Conservation (phyloP, 139 green algal genomes). For the Diplosphaera chodatii region DNA sequence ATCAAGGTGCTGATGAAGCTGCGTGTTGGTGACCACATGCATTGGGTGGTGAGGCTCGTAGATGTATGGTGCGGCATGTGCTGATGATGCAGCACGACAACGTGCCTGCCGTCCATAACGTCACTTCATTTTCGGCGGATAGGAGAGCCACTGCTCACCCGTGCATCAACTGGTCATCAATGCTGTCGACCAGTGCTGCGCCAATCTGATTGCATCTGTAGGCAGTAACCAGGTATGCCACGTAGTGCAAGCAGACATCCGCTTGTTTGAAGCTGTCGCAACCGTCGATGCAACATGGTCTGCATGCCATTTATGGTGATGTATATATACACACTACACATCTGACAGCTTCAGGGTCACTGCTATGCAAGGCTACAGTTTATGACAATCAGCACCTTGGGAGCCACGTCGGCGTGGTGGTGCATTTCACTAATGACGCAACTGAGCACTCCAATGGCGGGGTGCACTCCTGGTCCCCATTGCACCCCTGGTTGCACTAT, state of each 20-base stretch:
- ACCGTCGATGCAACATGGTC: too few species aligned
- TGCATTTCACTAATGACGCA: constrained; percentile 49
- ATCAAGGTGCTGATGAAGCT: constrained; percentile 47
- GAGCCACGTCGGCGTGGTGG: constrained; percentile 50
- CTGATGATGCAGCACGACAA: too few species aligned
- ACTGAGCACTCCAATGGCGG: constrained; percentile 33
- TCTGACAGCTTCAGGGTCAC: too few species aligned
- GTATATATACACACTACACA: too few species aligned
- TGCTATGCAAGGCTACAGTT: constrained; percentile 53
- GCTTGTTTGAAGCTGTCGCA: too few species aligned
- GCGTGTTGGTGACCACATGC: too few species aligned
- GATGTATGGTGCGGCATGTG: background rate
- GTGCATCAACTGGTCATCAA: constrained; percentile 43
- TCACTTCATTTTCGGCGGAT: too few species aligned
- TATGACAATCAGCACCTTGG: constrained; percentile 70
- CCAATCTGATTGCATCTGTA: constrained; percentile 54
- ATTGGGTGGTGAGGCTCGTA: too few species aligned
- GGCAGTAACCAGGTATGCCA: constrained; percentile 57
- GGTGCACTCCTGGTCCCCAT: constrained; percentile 1
- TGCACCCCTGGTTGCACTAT: too few species aligned
- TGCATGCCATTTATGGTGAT: too few species aligned
- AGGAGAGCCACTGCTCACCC: constrained; percentile 48
- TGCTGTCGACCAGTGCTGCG: background rate
- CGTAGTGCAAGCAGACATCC: too few species aligned
- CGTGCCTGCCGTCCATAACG: too few species aligned